Evolutionary conservation across 208 protist genomes (phyloP).

Genomic region (Naegleria lovaniensis): DNA sequence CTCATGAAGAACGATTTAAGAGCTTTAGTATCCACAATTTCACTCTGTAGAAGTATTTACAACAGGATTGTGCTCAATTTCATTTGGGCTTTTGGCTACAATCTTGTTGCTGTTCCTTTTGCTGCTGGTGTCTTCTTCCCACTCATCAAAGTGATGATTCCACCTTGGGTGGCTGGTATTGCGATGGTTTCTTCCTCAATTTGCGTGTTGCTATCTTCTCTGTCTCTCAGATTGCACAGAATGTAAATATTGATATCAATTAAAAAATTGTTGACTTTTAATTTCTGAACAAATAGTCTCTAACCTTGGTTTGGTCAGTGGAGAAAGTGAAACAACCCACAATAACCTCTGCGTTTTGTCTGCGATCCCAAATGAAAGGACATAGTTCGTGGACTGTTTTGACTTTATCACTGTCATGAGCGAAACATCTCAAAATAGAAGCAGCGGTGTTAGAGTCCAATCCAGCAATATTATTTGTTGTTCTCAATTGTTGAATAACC

Average conservation of each 20-base stretch:
- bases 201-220: conserved; percentile 65
- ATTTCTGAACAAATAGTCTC: not conserved
- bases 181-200: conserved; percentile 74
- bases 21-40: conserved; percentile 54
- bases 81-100: conserved; percentile 72
- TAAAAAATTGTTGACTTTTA: too few relatives aligned
- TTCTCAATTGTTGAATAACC: not conserved
- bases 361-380: not conserved
- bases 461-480: not conserved
- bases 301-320: not conserved
- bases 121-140: conserved; percentile 64
- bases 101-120: conserved; percentile 64
- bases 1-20: conserved; percentile 47
- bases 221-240: conserved; percentile 51
- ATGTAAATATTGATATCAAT: too few relatives aligned
- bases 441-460: not conserved
- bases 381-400: not conserved
- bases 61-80: conserved; percentile 69
- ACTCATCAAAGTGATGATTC: conserved; percentile 43
- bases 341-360: not conserved
- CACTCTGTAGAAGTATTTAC: conserved; percentile 56
- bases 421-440: not conserved
- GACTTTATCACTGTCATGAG: not conserved
- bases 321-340: not conserved
- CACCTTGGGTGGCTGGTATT: conserved; percentile 61